phyloP scores from a whole-genome alignment of 345 rosid species.

The Lepidium didymum region DNA sequence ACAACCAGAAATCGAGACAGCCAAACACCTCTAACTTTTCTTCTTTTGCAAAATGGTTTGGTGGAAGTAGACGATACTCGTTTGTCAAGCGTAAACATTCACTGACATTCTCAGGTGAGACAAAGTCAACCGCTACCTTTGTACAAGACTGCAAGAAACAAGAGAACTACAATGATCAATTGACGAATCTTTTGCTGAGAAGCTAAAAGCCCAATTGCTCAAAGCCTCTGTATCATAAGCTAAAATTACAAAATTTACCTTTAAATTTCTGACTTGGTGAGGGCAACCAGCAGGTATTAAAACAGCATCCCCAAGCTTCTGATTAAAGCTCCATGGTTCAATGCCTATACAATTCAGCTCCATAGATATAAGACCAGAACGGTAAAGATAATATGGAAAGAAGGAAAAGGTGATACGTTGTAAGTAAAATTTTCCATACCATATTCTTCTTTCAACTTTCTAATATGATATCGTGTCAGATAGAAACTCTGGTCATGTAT shows the following conservation, averaged over 20 bases:
- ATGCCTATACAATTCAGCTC: constrained; percentile 13
- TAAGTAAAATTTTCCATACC: constrained; percentile 30
- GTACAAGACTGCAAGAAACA: constrained; percentile 47
- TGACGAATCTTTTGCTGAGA: neutral
- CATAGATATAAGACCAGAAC: neutral
- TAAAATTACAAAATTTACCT: neutral
- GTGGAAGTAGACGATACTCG: constrained; percentile 54
- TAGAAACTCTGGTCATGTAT: constrained; percentile 71
- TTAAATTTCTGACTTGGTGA: constrained; percentile 33
- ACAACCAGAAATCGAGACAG: neutral
- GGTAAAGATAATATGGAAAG: neutral
- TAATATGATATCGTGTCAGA: constrained; percentile 49
- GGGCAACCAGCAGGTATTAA: constrained; percentile 32
- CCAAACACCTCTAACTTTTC: constrained; percentile 51
- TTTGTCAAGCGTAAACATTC: constrained; percentile 53
- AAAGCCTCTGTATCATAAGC: neutral
- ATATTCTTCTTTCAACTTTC: constrained; percentile 66
- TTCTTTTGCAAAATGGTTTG: constrained; percentile 46
- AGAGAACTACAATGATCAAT: neutral
- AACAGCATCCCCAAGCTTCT: constrained; percentile 32
- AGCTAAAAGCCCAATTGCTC: neutral
- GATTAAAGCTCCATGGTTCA: constrained; percentile 33
- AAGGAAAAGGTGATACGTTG: neutral
- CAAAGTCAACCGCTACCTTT: constrained; percentile 61
- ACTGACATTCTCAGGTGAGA: constrained; percentile 51